Percentiles rank a stretch among this genome's conserved stretches.
These are phyloP conservation scores for Hypoxylon sp. DNA, from an alignment of 2,329 filamentous ascomycete genomes.

Conservation along the genomic window DNA sequence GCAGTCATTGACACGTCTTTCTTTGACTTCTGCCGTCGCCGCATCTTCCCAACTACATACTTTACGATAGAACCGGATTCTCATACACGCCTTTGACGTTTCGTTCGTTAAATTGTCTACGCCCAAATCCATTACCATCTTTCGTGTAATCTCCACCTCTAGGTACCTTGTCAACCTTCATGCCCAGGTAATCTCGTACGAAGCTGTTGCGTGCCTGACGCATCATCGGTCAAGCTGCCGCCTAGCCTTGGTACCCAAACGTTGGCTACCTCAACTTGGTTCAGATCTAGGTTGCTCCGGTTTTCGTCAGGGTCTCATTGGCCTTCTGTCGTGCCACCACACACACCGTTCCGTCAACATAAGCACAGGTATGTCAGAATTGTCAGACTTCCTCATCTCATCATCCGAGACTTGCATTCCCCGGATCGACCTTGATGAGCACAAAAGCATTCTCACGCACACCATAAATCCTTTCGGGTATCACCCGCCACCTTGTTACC, in stretches of 20 bases:
- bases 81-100: background rate
- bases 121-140: background rate
- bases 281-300: slow-evolving; percentile 35
- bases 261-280: slow-evolving; percentile 30
- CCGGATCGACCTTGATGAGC: slow-evolving; percentile 42
- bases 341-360: slow-evolving; percentile 26
- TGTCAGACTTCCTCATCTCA: slow-evolving; percentile 30
- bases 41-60: background rate
- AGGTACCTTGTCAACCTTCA: background rate
- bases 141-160: slow-evolving; percentile 4
- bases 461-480: slow-evolving; percentile 29
- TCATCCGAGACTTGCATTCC: slow-evolving; percentile 38
- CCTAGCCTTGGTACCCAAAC: slow-evolving; percentile 32
- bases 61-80: slow-evolving; percentile 5
- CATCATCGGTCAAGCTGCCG: slow-evolving; percentile 36
- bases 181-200: slow-evolving; percentile 2
- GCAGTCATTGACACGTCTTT: slow-evolving; percentile 4
- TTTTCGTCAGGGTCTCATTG: slow-evolving; percentile 34
- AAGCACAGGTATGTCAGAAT: slow-evolving; percentile 46
- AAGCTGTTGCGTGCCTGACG: slow-evolving; percentile 33
- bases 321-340: slow-evolving; percentile 31
- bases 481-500: slow-evolving; percentile 2
- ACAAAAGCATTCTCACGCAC: slow-evolving; percentile 21
- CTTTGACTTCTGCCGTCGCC: background rate
- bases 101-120: too few relatives aligned